Evolutionary conservation across 2,329 filamentous ascomycete species (phyloP).

Genomic region (Trichoderma pleuroti): DNA sequence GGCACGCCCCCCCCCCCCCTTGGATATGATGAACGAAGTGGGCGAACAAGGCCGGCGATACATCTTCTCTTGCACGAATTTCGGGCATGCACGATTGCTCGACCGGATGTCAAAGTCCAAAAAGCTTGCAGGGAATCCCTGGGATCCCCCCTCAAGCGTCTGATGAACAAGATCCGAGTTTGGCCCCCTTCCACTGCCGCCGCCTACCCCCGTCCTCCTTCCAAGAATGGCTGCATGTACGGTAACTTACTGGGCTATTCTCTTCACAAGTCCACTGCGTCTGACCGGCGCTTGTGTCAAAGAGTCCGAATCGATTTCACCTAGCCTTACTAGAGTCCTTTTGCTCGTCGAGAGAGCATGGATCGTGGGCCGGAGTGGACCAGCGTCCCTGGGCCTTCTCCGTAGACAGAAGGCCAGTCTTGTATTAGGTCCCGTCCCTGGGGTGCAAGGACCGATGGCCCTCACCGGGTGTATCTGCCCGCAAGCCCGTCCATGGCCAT

Average conservation of each 20-base stretch:
- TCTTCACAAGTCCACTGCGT: constrained; percentile 25
- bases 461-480: constrained; percentile 15
- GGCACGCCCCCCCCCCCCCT: constrained; percentile 10
- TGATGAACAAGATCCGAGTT: constrained; percentile 20
- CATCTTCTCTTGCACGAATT: background rate
- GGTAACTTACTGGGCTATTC: constrained; percentile 24
- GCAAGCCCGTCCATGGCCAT: constrained; percentile 5
- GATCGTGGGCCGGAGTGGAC: constrained; percentile 15
- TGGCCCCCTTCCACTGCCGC: constrained; percentile 14
- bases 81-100: background rate
- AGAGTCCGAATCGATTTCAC: constrained; percentile 31
- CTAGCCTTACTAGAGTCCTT: constrained; percentile 24
- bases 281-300: constrained; percentile 27
- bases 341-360: constrained; percentile 22
- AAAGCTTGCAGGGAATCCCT: constrained; percentile 17
- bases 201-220: constrained; percentile 37
- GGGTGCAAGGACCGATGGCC: constrained; percentile 30
- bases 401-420: constrained; percentile 16
- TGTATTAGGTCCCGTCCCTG: constrained; percentile 37
- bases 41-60: background rate
- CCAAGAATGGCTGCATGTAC: constrained; percentile 47
- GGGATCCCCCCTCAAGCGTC: constrained; percentile 17
- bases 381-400: constrained; percentile 17
- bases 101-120: constrained; percentile 15
- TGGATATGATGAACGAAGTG: constrained; percentile 5